Percentiles rank a stretch among this genome's conserved stretches.
These are phyloP conservation scores for Manihot esculenta DNA, from an alignment of 441 rosid species.

Conservation along the genomic window DNA sequence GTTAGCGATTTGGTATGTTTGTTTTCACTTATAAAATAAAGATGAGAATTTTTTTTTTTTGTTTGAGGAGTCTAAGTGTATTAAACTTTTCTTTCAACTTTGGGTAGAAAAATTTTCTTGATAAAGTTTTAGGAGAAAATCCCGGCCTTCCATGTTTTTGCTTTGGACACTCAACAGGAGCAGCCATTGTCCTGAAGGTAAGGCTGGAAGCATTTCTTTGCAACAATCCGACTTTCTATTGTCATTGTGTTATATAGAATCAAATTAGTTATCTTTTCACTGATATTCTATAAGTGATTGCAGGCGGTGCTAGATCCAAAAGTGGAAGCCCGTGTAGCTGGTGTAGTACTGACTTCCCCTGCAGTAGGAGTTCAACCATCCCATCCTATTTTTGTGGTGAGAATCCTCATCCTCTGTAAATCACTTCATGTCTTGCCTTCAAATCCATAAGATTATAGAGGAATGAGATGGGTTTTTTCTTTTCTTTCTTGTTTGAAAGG, in stretches of 20 bases:
- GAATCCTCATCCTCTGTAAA: conserved; percentile 7
- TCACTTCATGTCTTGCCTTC: background rate
- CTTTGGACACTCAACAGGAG: conserved; percentile 94
- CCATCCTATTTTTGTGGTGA: conserved; percentile 68
- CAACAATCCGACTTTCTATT: too few species aligned
- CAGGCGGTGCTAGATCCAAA: conserved; percentile 83
- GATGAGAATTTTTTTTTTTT: background rate
- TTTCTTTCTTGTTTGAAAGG: background rate
- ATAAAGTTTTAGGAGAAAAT: conserved; percentile 60
- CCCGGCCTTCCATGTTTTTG: conserved; percentile 82
- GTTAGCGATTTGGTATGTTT: conserved; percentile 69
- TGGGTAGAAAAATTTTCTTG: conserved; percentile 61
- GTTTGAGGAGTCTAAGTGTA: background rate
- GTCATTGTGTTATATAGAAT: background rate
- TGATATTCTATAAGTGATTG: conserved; percentile 9
- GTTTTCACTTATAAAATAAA: conserved; percentile 5
- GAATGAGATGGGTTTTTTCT: background rate
- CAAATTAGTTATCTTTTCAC: background rate
- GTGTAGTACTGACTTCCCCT: conserved; percentile 79
- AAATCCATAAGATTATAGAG: background rate
- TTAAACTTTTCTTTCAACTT: conserved; percentile 1
- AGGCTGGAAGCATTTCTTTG: conserved; percentile 3
- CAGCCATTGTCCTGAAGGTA: conserved; percentile 80
- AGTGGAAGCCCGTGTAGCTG: conserved; percentile 54
- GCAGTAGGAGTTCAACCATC: conserved; percentile 96